Evolutionary conservation across 148 eudicot species (phyloP).

Genomic region (Chenopodium quinoa): DNA sequence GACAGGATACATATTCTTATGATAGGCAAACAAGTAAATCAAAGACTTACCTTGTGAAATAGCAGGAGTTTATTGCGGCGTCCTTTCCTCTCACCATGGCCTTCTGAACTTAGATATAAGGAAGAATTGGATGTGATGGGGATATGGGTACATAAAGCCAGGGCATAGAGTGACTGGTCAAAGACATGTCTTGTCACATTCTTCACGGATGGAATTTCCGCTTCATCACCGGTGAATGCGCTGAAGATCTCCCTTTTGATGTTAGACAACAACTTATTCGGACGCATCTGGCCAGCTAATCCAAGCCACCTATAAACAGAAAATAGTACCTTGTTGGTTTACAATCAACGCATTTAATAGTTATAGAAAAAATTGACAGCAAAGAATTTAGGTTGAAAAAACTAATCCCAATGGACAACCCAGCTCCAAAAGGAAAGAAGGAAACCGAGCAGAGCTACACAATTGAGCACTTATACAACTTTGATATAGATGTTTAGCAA

Average conservation of each 20-base stretch:
- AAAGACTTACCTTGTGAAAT: slow-evolving; percentile 57
- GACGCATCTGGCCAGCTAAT: slow-evolving; percentile 70
- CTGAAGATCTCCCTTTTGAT: slow-evolving; percentile 53
- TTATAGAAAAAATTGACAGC: background rate
- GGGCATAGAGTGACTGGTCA: slow-evolving; percentile 67
- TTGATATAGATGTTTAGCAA: background rate
- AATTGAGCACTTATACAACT: background rate
- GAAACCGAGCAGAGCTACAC: background rate
- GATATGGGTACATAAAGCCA: slow-evolving; percentile 56
- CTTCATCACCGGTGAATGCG: slow-evolving; percentile 36
- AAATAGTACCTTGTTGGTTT: background rate
- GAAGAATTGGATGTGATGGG: slow-evolving; percentile 49
- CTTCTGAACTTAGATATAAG: slow-evolving; percentile 56
- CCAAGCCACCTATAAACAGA: slow-evolving; percentile 70
- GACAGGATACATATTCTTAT: background rate
- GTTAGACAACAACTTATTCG: slow-evolving; percentile 62
- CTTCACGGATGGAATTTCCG: slow-evolving; percentile 46
- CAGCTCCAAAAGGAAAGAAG: background rate
- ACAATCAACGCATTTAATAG: background rate
- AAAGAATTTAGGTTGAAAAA: background rate
- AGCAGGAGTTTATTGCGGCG: slow-evolving; percentile 57
- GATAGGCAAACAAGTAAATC: background rate
- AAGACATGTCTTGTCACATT: slow-evolving; percentile 48
- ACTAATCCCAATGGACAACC: background rate
- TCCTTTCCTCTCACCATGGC: slow-evolving; percentile 56